These are phyloP conservation scores for Sugiyamaella valdiviana DNA, from an alignment of 805 yeast species.

Conservation along the genomic window DNA sequence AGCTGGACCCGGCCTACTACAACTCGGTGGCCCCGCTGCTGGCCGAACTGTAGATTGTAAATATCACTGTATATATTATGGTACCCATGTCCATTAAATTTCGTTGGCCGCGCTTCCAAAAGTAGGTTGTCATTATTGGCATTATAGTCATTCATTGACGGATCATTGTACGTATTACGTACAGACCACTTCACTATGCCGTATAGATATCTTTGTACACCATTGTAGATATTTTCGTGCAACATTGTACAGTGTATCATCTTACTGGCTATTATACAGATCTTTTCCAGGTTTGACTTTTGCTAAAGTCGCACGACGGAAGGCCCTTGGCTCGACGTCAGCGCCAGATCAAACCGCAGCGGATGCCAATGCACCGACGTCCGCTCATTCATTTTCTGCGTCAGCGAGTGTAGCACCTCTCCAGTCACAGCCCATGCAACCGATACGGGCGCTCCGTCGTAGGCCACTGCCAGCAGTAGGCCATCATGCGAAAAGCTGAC, in stretches of 20 bases:
- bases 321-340: not conserved
- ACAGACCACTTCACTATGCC: too few species aligned
- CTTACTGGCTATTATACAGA: too few species aligned
- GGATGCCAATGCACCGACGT: constrained; percentile 34
- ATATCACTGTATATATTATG: constrained; percentile 11
- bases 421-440: constrained; percentile 35
- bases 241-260: too few species aligned
- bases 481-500: constrained; percentile 44
- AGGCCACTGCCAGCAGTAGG: constrained; percentile 39
- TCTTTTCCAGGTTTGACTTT: too few species aligned
- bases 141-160: too few species aligned
- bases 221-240: too few species aligned
- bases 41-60: constrained; percentile 12
- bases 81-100: not conserved
- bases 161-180: too few species aligned
- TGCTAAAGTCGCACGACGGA: not conserved
- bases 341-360: not conserved
- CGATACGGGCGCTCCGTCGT: constrained; percentile 38
- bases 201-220: too few species aligned
- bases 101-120: too few species aligned
- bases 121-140: too few species aligned
- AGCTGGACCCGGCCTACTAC: constrained; percentile 51
- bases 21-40: constrained; percentile 37
- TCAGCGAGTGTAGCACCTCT: constrained; percentile 19
- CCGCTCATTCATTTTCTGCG: constrained; percentile 20